Conservation (phyloP, 2,329 filamentous ascomycete genomes). For the Sphaceloma murrayae region DNA sequence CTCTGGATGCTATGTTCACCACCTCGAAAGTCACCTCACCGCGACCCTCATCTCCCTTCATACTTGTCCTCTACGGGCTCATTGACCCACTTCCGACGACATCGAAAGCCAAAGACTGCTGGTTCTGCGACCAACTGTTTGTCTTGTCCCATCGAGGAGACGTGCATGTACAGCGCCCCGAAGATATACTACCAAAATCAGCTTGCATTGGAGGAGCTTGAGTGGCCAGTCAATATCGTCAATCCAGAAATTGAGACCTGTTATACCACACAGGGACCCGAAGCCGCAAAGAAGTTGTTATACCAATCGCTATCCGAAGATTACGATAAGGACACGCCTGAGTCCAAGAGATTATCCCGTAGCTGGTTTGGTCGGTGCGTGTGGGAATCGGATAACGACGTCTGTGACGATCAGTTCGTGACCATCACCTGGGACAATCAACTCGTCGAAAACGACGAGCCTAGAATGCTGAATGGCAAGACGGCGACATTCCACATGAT, state of each 20-base stretch:
- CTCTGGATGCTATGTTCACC: slow-evolving; percentile 84
- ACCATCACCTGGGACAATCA: slow-evolving; percentile 74
- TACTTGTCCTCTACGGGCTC: slow-evolving; percentile 66
- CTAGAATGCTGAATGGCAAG: slow-evolving; percentile 55
- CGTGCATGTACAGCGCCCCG: slow-evolving; percentile 78
- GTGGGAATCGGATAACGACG: slow-evolving; percentile 85
- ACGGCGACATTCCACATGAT: slow-evolving; percentile 91
- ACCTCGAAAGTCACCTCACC: slow-evolving; percentile 29
- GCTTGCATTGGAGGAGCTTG: slow-evolving; percentile 55
- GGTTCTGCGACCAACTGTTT: slow-evolving; percentile 78
- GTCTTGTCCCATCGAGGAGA: slow-evolving; percentile 61
- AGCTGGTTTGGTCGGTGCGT: slow-evolving; percentile 90
- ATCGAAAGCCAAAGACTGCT: slow-evolving; percentile 65
- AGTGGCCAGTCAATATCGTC: slow-evolving; percentile 85
- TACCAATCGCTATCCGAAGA: slow-evolving; percentile 43
- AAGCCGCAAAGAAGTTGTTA: slow-evolving; percentile 44
- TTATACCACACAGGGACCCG: slow-evolving; percentile 36
- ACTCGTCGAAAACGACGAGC: slow-evolving; percentile 15
- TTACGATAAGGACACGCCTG: slow-evolving; percentile 44
- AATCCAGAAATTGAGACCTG: slow-evolving; percentile 83
- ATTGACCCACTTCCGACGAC: slow-evolving; percentile 66
- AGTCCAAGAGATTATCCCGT: slow-evolving; percentile 39
- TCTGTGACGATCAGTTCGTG: slow-evolving; percentile 86
- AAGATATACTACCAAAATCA: slow-evolving; percentile 67
- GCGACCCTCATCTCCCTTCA: slow-evolving; percentile 60